Percentiles rank a stretch among this genome's conserved stretches.
These are phyloP conservation scores for Trichophyton benhamiae DNA, from an alignment of 2,329 filamentous ascomycete genomes.

Conservation along the genomic window DNA sequence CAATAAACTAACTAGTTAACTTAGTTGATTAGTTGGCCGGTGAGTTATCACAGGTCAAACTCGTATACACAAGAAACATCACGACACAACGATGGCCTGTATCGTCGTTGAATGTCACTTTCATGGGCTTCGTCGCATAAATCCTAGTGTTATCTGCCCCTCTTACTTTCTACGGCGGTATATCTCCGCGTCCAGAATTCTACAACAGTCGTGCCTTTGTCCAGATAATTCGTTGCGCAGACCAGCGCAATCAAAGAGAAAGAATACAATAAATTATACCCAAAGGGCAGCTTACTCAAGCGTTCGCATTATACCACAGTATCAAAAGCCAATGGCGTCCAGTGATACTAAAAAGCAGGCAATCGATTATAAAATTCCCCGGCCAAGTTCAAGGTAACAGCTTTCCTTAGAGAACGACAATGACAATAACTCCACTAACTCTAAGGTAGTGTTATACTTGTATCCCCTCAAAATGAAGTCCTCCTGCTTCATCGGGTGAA, in stretches of 20 bases:
- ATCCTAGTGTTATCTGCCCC: too few relatives aligned
- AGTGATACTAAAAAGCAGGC: conserved; percentile 6
- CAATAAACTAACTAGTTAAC: too few relatives aligned
- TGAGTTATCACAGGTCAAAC: not conserved
- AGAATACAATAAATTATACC: not conserved
- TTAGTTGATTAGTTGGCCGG: too few relatives aligned
- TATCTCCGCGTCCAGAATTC: not conserved
- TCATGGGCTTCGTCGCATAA: too few relatives aligned
- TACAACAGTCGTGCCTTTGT: not conserved
- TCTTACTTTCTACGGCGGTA: not conserved
- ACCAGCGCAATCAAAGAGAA: not conserved
- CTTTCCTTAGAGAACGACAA: not conserved
- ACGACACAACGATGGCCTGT: not conserved
- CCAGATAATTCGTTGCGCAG: not conserved
- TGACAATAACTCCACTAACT: not conserved
- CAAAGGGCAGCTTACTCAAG: conserved; percentile 6
- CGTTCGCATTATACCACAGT: conserved; percentile 13
- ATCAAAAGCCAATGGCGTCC: conserved; percentile 12
- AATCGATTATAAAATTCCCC: conserved; percentile 31
- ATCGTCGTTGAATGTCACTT: not conserved
- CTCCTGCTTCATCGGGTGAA: conserved; percentile 76
- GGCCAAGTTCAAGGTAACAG: conserved; percentile 52
- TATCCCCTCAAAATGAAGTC: conserved; percentile 78
- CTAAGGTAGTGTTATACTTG: conserved; percentile 56
- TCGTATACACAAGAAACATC: too few relatives aligned